These are phyloP conservation scores for Areca catechu DNA, from an alignment of 176 grass and related monocot species.

Conservation along the genomic window DNA sequence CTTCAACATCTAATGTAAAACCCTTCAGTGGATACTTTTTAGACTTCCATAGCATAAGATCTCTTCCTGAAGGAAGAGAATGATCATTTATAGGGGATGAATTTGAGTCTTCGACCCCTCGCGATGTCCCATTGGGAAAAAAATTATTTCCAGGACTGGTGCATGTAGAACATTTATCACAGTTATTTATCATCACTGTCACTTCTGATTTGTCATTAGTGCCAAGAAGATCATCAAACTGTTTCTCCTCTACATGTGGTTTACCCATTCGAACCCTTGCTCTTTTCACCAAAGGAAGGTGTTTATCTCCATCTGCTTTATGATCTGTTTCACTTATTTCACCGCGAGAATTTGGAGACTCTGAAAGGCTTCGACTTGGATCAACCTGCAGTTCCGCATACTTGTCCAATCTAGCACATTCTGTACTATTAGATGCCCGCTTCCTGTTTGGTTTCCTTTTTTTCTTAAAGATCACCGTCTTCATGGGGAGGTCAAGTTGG, in stretches of 20 bases:
- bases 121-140: slow-evolving; percentile 3
- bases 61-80: slow-evolving; percentile 13
- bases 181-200: slow-evolving; percentile 21
- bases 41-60: slow-evolving; percentile 25
- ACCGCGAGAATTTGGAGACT: slow-evolving; percentile 47
- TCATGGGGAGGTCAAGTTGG: slow-evolving; percentile 35
- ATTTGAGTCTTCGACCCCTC: slow-evolving; percentile 14
- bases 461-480: slow-evolving; percentile 45
- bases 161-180: slow-evolving; percentile 10
- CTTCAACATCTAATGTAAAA: slow-evolving; percentile 51
- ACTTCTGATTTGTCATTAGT: slow-evolving; percentile 22
- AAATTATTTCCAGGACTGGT: slow-evolving; percentile 23
- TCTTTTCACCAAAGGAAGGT: slow-evolving; percentile 96
- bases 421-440: slow-evolving; percentile 24
- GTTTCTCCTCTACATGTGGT: slow-evolving; percentile 20
- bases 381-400: slow-evolving; percentile 24
- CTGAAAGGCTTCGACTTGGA: slow-evolving; percentile 22
- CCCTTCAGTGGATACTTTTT: slow-evolving; percentile 35
- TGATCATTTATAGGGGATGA: slow-evolving; percentile 25
- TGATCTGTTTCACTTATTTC: slow-evolving; percentile 27
- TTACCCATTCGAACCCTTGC: slow-evolving; percentile 89
- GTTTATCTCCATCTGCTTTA: slow-evolving; percentile 82
- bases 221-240: slow-evolving; percentile 26
- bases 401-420: slow-evolving; percentile 14
- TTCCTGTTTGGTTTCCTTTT: slow-evolving; percentile 48